A percentile compares a stretch with the other conserved stretches of the same genome.
Evolutionary conservation across 257 asterid genomes (phyloP).

Genomic region (Fraxinus americana): DNA sequence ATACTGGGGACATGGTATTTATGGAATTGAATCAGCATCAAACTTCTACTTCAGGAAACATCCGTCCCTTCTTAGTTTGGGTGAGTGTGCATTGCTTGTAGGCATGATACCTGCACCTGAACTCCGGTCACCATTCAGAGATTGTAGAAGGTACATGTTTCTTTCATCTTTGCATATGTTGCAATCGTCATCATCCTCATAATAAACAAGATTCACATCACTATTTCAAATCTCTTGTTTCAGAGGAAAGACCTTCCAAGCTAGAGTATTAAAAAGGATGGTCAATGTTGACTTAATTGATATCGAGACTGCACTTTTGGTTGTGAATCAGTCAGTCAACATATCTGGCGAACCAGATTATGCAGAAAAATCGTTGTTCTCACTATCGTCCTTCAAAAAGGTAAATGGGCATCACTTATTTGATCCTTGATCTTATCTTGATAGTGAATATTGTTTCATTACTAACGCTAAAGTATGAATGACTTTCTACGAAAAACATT

Average conservation of each 20-base stretch:
- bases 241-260: slow-evolving; percentile 42
- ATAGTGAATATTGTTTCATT: too few species aligned
- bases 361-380: slow-evolving; percentile 13
- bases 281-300: slow-evolving; percentile 35
- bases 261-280: slow-evolving; percentile 46
- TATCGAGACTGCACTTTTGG: slow-evolving; percentile 29
- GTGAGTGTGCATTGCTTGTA: slow-evolving; percentile 40
- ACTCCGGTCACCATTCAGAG: slow-evolving; percentile 38
- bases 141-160: slow-evolving; percentile 32
- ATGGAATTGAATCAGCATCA: slow-evolving; percentile 38
- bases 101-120: slow-evolving; percentile 44
- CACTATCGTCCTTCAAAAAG: slow-evolving; percentile 12
- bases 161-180: not conserved
- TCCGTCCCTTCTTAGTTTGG: slow-evolving; percentile 33
- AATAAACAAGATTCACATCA: too few species aligned
- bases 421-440: too few species aligned
- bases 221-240: not conserved
- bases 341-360: slow-evolving; percentile 22
- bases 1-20: slow-evolving; percentile 46
- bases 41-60: slow-evolving; percentile 36
- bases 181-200: too few species aligned
- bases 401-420: slow-evolving; percentile 13
- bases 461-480: too few species aligned
- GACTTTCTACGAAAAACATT: not conserved
- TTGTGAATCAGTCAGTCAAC: slow-evolving; percentile 21